These are phyloP conservation scores for Pythium phragmitis DNA, from an alignment of 352 stramenopile species.

Conservation along the genomic window DNA sequence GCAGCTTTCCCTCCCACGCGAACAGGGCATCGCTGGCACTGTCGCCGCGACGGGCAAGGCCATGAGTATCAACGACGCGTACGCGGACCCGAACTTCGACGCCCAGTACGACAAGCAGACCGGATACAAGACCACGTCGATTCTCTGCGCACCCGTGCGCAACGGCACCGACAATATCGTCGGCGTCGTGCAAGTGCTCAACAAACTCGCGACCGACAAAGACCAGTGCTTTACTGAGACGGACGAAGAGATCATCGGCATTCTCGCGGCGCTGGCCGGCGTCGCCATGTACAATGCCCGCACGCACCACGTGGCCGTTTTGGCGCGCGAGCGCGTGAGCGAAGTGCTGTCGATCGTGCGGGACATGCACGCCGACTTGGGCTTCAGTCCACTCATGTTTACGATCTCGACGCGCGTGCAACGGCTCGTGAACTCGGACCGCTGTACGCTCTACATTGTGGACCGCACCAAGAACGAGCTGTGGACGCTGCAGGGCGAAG, in stretches of 20 bases:
- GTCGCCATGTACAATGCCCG: conserved; percentile 87
- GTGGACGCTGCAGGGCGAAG: conserved; percentile 88
- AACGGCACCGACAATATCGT: conserved; percentile 80
- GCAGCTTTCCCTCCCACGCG: not conserved
- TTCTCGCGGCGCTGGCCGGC: conserved; percentile 83
- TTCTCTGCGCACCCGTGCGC: conserved; percentile 90
- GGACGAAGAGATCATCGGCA: conserved; percentile 88
- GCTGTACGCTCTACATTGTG: conserved; percentile 92
- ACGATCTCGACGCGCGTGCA: conserved; percentile 89
- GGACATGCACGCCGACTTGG: conserved; percentile 88
- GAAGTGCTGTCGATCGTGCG: conserved; percentile 89
- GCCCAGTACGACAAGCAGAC: conserved; percentile 89
- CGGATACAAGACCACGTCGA: conserved; percentile 89
- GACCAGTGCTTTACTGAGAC: conserved; percentile 69
- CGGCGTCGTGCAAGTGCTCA: conserved; percentile 90
- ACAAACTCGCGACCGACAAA: conserved; percentile 71
- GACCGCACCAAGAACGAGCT: conserved; percentile 89
- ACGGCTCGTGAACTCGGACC: conserved; percentile 87
- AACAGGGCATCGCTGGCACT: conserved; percentile 84
- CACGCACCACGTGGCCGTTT: conserved; percentile 54
- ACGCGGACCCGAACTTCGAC: conserved; percentile 93
- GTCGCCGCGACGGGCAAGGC: conserved; percentile 77
- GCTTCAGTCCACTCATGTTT: conserved; percentile 90
- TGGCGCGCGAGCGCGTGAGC: conserved; percentile 62
- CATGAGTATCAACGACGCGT: conserved; percentile 92